Evolutionary conservation across 192 early-diverging fungal genomes (phyloP).

Genomic region (Backusella luteola): DNA sequence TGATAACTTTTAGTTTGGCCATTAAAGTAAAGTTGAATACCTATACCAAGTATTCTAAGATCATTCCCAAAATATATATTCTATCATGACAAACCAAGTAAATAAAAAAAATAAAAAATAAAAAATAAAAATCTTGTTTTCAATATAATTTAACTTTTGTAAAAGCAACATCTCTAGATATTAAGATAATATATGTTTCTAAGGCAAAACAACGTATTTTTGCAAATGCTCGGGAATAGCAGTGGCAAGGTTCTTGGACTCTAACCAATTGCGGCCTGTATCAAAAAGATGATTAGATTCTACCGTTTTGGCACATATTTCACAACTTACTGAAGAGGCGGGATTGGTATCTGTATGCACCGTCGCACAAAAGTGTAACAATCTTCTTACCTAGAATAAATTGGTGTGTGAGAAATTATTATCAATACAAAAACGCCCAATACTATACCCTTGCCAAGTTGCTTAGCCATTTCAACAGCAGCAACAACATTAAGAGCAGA

Average conservation of each 20-base stretch:
- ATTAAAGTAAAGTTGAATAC: too few relatives aligned
- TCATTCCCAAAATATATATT: too few relatives aligned
- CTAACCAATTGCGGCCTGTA: slow-evolving; percentile 74
- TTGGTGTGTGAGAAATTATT: slow-evolving; percentile 11
- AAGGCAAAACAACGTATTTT: slow-evolving; percentile 79
- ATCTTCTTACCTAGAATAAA: slow-evolving; percentile 54
- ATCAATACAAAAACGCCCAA: neutral
- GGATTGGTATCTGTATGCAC: slow-evolving; percentile 84
- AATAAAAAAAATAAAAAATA: too few relatives aligned
- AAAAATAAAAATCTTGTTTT: too few relatives aligned
- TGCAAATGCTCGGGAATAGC: slow-evolving; percentile 83
- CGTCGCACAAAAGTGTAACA: slow-evolving; percentile 88
- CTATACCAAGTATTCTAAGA: too few relatives aligned
- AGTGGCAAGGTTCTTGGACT: slow-evolving; percentile 74
- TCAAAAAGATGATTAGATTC: neutral
- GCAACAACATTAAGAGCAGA: slow-evolving; percentile 94
- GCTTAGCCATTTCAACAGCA: slow-evolving; percentile 86
- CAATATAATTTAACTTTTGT: too few relatives aligned
- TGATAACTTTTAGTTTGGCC: too few relatives aligned
- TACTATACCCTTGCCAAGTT: slow-evolving; percentile 66
- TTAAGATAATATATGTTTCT: slow-evolving; percentile 4
- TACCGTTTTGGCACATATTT: neutral
- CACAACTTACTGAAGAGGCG: slow-evolving; percentile 69
- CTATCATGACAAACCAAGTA: too few relatives aligned
- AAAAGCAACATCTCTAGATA: neutral